phyloP scores from a whole-genome alignment of 2,329 filamentous ascomycete genomes.

The Aspergillus terreus region DNA sequence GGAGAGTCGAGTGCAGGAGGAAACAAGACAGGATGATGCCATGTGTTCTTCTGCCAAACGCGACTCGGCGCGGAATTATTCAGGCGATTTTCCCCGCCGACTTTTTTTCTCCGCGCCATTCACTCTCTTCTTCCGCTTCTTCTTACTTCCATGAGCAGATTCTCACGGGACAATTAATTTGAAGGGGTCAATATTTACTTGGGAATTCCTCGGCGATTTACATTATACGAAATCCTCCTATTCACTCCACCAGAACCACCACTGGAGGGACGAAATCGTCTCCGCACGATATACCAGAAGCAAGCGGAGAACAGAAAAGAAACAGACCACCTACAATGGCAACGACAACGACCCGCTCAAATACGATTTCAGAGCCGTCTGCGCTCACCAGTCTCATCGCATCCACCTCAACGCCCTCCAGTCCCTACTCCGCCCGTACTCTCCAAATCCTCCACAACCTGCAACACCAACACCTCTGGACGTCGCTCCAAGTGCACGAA shows the following conservation, averaged over 20 bases:
- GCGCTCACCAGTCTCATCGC: constrained; percentile 40
- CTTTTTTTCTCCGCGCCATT: constrained; percentile 1
- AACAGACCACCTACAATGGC: not conserved
- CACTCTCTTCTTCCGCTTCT: not conserved
- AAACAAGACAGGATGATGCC: constrained; percentile 24
- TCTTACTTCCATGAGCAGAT: not conserved
- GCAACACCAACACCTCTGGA: constrained; percentile 61
- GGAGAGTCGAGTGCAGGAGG: not conserved
- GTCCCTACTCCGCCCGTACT: constrained; percentile 45
- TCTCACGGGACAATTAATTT: not conserved
- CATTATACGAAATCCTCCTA: too few relatives aligned
- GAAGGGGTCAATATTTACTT: not conserved
- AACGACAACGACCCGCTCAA: not conserved
- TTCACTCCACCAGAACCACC: too few relatives aligned
- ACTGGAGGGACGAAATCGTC: not conserved
- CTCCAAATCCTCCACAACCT: constrained; percentile 62
- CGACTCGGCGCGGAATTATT: not conserved
- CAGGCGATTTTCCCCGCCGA: not conserved
- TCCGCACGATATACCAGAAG: not conserved
- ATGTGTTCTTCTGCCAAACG: constrained; percentile 32
- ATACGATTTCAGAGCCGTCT: constrained; percentile 27
- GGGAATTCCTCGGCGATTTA: too few relatives aligned
- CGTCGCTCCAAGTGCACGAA: constrained; percentile 51
- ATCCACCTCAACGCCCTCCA: constrained; percentile 17
- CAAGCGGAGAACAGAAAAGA: not conserved